Conservation (phyloP, 2,329 filamentous ascomycete genomes). For the Apiospora arundinis region DNA sequence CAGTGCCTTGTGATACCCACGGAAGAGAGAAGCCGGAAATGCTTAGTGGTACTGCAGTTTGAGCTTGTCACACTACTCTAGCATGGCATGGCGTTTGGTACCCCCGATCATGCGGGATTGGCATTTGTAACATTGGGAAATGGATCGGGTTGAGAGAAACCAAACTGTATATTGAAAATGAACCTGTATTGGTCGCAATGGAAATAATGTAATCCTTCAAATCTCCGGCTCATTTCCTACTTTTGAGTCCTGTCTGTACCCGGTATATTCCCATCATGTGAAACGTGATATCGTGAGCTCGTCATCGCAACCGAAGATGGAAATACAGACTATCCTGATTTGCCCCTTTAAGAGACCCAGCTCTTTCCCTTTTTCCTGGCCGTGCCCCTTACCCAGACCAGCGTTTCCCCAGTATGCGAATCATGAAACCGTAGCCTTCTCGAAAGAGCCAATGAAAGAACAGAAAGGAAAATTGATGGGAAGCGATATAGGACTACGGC, state of each 20-base stretch:
- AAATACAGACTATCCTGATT: background rate
- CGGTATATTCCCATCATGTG: background rate
- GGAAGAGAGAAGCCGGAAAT: background rate
- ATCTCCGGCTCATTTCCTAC: background rate
- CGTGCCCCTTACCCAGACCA: background rate
- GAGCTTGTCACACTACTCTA: no score
- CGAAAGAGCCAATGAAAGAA: background rate
- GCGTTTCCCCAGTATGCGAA: background rate
- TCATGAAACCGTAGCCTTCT: background rate
- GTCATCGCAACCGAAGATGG: background rate
- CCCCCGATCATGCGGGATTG: background rate
- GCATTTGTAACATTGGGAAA: no score
- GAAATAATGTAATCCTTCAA: background rate
- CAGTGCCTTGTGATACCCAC: background rate
- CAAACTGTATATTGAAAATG: background rate
- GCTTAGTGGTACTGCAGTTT: background rate
- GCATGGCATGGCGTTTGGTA: slow-evolving; percentile 1
- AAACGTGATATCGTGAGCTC: background rate
- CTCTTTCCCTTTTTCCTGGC: background rate
- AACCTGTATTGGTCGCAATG: background rate
- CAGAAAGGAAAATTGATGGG: background rate
- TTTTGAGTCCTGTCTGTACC: background rate
- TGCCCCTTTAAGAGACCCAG: background rate
- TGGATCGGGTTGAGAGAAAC: background rate
- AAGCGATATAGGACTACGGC: background rate